These are phyloP conservation scores for Antitrichia curtipendula DNA, from an alignment of 225 moss, liverwort and hornwort species.

Conservation along the genomic window DNA sequence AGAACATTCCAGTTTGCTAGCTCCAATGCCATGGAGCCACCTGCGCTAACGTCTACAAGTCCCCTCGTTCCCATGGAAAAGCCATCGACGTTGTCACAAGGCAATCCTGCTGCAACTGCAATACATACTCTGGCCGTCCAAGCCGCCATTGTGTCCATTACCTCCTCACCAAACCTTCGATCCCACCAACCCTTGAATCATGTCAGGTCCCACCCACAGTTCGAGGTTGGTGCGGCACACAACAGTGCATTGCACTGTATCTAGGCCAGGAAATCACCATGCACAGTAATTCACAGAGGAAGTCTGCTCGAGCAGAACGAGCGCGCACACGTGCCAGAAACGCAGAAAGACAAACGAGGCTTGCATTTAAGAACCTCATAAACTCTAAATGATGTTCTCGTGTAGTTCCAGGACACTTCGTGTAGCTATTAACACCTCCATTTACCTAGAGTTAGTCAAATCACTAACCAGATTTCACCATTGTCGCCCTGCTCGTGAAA, in stretches of 20 bases:
- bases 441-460: background rate
- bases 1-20: conserved; percentile 71
- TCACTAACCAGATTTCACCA: conserved; percentile 82
- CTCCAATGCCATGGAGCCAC: conserved; percentile 33
- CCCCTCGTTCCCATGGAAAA: conserved; percentile 26
- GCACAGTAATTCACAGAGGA: background rate
- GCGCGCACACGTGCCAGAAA: background rate
- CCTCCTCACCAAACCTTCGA: conserved; percentile 89
- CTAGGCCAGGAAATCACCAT: background rate
- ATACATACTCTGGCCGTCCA: conserved; percentile 79
- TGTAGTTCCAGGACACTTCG: background rate
- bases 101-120: conserved; percentile 59
- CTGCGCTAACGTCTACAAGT: conserved; percentile 21
- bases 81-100: conserved; percentile 21
- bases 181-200: background rate
- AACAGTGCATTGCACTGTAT: background rate
- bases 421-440: background rate
- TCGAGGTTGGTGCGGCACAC: background rate
- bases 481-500: conserved; percentile 84
- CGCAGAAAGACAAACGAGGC: background rate
- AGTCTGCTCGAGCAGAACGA: background rate
- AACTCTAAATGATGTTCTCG: background rate
- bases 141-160: conserved; percentile 80
- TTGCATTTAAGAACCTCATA: background rate
- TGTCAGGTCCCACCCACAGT: background rate